These are phyloP conservation scores for Phlegmacium glaucopus DNA, from an alignment of 768 basidiomycete species.

Conservation along the genomic window DNA sequence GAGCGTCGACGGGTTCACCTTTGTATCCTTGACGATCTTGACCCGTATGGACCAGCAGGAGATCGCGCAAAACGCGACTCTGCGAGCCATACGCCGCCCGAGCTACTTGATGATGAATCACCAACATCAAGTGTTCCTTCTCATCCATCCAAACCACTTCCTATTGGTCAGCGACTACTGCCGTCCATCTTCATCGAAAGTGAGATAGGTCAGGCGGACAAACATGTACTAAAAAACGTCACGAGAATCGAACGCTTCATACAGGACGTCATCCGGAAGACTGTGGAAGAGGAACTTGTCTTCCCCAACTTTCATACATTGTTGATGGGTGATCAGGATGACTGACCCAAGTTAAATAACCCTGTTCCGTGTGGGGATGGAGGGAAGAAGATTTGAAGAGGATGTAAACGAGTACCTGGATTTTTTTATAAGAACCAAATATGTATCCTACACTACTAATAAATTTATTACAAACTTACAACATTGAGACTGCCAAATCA, in stretches of 20 bases:
- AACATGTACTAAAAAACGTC: conserved; percentile 94
- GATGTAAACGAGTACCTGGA: background rate
- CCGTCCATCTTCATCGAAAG: conserved; percentile 91
- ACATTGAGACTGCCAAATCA: background rate
- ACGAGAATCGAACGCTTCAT: conserved; percentile 94
- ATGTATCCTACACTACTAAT: background rate
- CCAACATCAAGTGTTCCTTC: conserved; percentile 31
- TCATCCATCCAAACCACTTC: conserved; percentile 61
- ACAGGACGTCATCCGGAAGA: conserved; percentile 92
- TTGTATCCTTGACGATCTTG: conserved; percentile 84
- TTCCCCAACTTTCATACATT: conserved; percentile 95
- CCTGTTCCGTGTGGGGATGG: background rate
- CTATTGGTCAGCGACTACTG: conserved; percentile 79
- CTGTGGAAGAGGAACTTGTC: conserved; percentile 92
- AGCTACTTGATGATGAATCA: conserved; percentile 53
- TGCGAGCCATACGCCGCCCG: conserved; percentile 49
- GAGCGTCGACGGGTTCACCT: conserved; percentile 78
- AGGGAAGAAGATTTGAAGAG: background rate
- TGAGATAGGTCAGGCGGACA: conserved; percentile 94
- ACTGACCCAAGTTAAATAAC: background rate
- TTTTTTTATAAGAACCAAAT: background rate
- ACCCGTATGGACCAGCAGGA: conserved; percentile 78
- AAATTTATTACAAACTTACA: background rate
- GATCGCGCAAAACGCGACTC: conserved; percentile 48
- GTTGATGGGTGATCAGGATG: conserved; percentile 41